Conservation (phyloP, 169 alveolate genomes). For the Cryptosporidium tyzzeri region DNA sequence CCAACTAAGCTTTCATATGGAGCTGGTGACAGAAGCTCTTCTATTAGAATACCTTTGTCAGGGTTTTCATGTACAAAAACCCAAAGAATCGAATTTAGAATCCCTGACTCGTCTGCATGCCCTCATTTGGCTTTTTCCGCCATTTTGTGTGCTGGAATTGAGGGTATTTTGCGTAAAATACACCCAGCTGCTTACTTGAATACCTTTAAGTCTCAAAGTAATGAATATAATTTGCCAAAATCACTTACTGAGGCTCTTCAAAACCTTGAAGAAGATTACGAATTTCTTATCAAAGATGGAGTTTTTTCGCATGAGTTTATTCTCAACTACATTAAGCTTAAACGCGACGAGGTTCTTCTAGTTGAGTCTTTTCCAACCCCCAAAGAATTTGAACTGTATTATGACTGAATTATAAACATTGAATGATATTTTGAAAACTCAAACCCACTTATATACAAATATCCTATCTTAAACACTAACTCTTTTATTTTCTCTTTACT, state of each 20-base stretch:
- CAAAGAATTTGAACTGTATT: conserved; percentile 73
- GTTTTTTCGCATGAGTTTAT: conserved; percentile 62
- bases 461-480: not conserved
- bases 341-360: conserved; percentile 38
- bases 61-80: conserved; percentile 73
- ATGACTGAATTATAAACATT: conserved; percentile 17
- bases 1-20: conserved; percentile 81
- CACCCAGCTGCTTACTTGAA: conserved; percentile 74
- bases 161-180: conserved; percentile 81
- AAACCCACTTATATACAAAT: not conserved
- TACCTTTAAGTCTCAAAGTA: not conserved
- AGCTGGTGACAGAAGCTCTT: conserved; percentile 86
- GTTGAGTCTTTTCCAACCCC: conserved; percentile 69
- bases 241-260: conserved; percentile 58
- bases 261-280: conserved; percentile 54
- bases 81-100: conserved; percentile 84
- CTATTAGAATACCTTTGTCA: conserved; percentile 83
- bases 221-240: conserved; percentile 23
- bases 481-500: not conserved
- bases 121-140: conserved; percentile 85
- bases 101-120: conserved; percentile 85
- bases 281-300: conserved; percentile 69
- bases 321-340: conserved; percentile 40
- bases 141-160: conserved; percentile 86
- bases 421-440: not conserved